phyloP scores from a whole-genome alignment of 192 early-diverging fungal genomes.

The Backusella circina region DNA sequence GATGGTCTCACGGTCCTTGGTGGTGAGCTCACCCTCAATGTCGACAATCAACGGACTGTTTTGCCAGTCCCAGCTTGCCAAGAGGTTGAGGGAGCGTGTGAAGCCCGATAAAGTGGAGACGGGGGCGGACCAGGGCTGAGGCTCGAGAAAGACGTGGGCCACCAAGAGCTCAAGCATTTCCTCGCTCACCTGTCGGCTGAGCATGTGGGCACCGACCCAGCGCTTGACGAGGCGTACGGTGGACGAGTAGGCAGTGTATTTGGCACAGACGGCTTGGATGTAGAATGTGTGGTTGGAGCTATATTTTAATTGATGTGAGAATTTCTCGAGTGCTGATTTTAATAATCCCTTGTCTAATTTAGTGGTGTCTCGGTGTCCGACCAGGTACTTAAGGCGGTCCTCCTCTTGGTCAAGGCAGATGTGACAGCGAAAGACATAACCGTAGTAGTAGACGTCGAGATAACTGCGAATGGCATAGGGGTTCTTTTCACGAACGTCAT shows the following conservation, averaged over 20 bases:
- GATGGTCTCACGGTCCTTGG: conserved; percentile 39
- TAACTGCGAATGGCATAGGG: conserved; percentile 37
- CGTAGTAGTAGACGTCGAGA: conserved; percentile 71
- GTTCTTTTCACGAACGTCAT: conserved; percentile 48
- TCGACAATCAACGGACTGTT: conserved; percentile 78
- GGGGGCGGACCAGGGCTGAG: conserved; percentile 57
- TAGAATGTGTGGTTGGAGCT: conserved; percentile 55
- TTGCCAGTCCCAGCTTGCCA: conserved; percentile 75
- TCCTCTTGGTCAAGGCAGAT: conserved; percentile 73
- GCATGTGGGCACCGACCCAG: conserved; percentile 83
- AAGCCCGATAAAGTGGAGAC: conserved; percentile 71
- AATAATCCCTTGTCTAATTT: conserved; percentile 42
- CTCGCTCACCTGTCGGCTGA: conserved; percentile 65
- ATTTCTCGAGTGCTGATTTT: conserved; percentile 46
- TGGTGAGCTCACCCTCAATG: conserved; percentile 59
- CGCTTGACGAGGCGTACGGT: conserved; percentile 88
- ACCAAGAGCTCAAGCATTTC: conserved; percentile 79
- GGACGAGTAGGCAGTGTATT: conserved; percentile 68
- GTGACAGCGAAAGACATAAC: conserved; percentile 80
- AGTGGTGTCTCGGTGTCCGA: conserved; percentile 48
- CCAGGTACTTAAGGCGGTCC: conserved; percentile 48
- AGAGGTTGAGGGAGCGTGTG: conserved; percentile 66
- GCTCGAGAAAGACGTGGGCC: conserved; percentile 66
- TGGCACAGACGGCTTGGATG: conserved; percentile 74
- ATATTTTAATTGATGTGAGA: conserved; percentile 43